Evolutionary conservation across 2,329 filamentous ascomycete genomes (phyloP).

Genomic region (Phyllosticta citrichinensis): DNA sequence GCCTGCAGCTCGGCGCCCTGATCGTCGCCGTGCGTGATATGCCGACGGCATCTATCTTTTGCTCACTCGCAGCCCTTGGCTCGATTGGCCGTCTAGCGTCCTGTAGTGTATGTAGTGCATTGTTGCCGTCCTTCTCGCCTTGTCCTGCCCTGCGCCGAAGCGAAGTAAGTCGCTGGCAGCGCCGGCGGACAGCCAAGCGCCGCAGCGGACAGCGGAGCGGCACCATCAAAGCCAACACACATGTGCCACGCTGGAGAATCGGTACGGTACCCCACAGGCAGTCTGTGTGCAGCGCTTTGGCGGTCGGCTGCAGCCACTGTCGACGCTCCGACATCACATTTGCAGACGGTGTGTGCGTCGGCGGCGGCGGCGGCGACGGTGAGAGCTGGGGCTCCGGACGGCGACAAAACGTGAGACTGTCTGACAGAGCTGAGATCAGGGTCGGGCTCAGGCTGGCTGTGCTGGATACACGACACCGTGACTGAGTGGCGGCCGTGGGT

Average conservation of each 20-base stretch:
- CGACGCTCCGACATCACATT: slow-evolving; percentile 2
- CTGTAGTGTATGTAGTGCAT: neutral
- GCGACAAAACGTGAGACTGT: neutral
- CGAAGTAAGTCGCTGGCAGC: neutral
- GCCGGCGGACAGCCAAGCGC: neutral
- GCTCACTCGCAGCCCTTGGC: too few relatives aligned
- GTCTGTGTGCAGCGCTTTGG: slow-evolving; percentile 4
- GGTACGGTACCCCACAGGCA: slow-evolving; percentile 1
- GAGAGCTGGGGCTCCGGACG: neutral
- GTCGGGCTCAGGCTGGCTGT: neutral
- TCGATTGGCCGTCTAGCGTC: neutral
- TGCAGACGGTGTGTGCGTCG: neutral
- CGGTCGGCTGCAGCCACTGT: slow-evolving; percentile 9
- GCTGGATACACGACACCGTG: neutral
- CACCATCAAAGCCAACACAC: neutral
- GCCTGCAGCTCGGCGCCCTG: neutral
- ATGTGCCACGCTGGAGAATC: slow-evolving; percentile 2
- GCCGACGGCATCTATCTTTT: neutral
- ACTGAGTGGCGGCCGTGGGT: neutral
- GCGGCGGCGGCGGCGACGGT: neutral
- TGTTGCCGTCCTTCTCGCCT: neutral
- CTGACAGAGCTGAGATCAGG: neutral
- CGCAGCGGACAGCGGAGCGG: neutral
- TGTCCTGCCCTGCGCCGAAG: slow-evolving; percentile 3
- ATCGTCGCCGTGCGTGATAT: neutral